These are phyloP conservation scores for Amphirosellinia nigrospora DNA, from an alignment of 495 filamentous ascomycete genomes.

Conservation along the genomic window DNA sequence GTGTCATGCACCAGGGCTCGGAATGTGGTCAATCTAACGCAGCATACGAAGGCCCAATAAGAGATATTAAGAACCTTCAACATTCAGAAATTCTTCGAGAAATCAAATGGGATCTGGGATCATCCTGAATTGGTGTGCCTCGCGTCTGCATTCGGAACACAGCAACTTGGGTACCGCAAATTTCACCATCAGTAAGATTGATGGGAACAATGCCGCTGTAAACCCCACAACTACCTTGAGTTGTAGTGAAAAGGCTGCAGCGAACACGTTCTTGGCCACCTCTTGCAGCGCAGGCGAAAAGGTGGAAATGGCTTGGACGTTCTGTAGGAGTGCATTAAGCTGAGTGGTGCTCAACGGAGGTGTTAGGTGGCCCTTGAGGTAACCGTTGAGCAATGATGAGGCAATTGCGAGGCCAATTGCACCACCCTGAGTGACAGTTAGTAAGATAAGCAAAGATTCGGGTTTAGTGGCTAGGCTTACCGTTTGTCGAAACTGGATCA, in stretches of 20 bases:
- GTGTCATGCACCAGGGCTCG: too few relatives aligned
- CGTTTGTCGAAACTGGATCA: constrained; percentile 15
- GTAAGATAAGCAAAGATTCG: neutral
- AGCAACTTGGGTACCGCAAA: neutral
- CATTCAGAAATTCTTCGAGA: too few relatives aligned
- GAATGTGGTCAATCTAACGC: too few relatives aligned
- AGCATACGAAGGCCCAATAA: too few relatives aligned
- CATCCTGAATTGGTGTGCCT: neutral
- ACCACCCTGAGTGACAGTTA: neutral
- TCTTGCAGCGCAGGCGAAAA: neutral
- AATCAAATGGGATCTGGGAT: neutral
- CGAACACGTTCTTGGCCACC: neutral
- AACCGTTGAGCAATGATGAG: neutral
- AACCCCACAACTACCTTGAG: neutral
- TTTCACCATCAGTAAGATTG: neutral
- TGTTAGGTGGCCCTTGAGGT: neutral
- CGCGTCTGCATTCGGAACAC: neutral
- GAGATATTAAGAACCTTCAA: too few relatives aligned
- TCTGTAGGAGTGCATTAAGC: neutral
- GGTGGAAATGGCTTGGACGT: neutral
- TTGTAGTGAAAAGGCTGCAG: neutral
- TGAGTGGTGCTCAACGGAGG: neutral
- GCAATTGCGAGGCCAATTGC: neutral
- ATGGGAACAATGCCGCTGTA: neutral
- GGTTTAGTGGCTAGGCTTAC: neutral